phyloP scores from a whole-genome alignment of 148 eudicot species.

The Rhododendron griersonianum region DNA sequence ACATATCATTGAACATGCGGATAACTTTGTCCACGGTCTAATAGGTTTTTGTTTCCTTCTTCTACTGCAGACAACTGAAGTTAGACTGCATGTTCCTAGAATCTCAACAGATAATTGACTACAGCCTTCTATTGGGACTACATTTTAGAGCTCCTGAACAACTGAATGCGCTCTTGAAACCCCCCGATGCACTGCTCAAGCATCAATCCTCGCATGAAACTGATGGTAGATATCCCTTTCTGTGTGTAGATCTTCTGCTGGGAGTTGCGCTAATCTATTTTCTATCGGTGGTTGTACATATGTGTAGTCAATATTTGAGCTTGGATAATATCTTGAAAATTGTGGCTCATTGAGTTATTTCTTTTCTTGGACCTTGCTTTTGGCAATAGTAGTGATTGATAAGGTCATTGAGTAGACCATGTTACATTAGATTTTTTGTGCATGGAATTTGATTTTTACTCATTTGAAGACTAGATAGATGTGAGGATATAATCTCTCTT shows the following conservation, averaged over 20 bases:
- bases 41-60: background rate
- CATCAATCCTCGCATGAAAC: slow-evolving; percentile 28
- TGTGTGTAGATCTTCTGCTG: background rate
- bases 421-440: background rate
- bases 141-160: slow-evolving; percentile 95
- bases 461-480: background rate
- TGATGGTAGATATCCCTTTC: slow-evolving; percentile 32
- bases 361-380: background rate
- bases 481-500: background rate
- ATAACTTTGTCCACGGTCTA: background rate
- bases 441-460: background rate
- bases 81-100: slow-evolving; percentile 77
- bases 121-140: slow-evolving; percentile 81
- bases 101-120: slow-evolving; percentile 78
- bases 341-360: background rate
- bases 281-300: background rate
- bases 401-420: background rate
- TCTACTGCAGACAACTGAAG: slow-evolving; percentile 66
- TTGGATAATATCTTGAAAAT: background rate
- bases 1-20: background rate
- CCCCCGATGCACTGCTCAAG: slow-evolving; percentile 34
- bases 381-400: background rate
- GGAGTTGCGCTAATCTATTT: background rate
- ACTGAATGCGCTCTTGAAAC: slow-evolving; percentile 53
- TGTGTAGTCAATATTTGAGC: background rate